A percentile compares a stretch with the other conserved stretches of the same genome.
Conservation (phyloP, 768 basidiomycete genomes). For the Solioccasus polychromus region DNA sequence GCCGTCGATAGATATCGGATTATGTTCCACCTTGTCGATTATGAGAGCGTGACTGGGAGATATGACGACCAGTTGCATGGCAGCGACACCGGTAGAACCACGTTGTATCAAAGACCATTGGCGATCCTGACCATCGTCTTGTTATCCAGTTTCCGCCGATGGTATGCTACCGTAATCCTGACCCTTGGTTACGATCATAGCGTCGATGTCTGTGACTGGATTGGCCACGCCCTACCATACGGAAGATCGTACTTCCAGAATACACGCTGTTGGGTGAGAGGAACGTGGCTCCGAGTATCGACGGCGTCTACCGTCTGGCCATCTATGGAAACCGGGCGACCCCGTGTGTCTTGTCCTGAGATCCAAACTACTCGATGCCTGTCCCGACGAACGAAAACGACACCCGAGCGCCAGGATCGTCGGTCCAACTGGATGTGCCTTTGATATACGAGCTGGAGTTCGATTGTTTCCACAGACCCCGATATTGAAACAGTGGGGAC, state of each 20-base stretch:
- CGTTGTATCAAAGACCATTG: constrained; percentile 60
- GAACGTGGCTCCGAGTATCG: constrained; percentile 39
- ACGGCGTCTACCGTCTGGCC: constrained; percentile 44
- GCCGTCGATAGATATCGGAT: constrained; percentile 66
- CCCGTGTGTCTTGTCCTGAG: constrained; percentile 52
- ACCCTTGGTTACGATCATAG: constrained; percentile 61
- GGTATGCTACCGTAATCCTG: not conserved
- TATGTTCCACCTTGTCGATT: constrained; percentile 85
- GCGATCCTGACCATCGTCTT: not conserved
- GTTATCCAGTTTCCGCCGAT: not conserved
- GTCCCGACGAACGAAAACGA: constrained; percentile 67
- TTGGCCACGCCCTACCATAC: constrained; percentile 34
- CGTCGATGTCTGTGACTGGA: constrained; percentile 54
- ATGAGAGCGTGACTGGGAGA: constrained; percentile 69
- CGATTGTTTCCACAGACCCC: constrained; percentile 55
- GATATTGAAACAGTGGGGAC: constrained; percentile 64
- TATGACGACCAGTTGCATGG: constrained; percentile 73
- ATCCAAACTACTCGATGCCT: constrained; percentile 78
- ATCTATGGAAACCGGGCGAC: constrained; percentile 57
- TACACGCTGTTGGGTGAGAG: constrained; percentile 56
- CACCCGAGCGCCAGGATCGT: constrained; percentile 45
- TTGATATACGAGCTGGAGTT: constrained; percentile 51
- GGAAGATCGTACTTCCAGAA: constrained; percentile 59
- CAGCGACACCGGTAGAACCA: constrained; percentile 72
- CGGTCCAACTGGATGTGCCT: constrained; percentile 50